Conservation (phyloP, 306 rosid genomes). For the Astragalus glycyphyllos region DNA sequence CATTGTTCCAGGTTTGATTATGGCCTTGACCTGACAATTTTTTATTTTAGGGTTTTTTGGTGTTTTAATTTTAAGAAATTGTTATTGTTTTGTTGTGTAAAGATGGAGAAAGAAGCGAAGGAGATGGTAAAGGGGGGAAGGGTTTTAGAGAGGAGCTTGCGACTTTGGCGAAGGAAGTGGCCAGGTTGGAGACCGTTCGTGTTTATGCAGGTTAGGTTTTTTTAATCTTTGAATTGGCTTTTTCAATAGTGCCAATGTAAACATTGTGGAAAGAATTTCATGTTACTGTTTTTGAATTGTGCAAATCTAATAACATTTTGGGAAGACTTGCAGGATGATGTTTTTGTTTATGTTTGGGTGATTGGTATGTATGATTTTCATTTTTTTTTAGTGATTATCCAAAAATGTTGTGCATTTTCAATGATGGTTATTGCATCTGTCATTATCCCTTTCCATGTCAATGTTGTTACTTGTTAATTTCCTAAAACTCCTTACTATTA, state of each 20-base stretch:
- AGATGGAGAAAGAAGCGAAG: constrained; percentile 56
- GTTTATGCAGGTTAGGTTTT: constrained; percentile 69
- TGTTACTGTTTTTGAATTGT: constrained; percentile 4
- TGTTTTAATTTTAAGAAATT: constrained; percentile 33
- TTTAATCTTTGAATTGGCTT: neutral
- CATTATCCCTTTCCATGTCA: neutral
- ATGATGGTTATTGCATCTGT: constrained; percentile 5
- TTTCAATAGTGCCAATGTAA: constrained; percentile 23
- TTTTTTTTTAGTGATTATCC: neutral
- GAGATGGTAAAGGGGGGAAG: constrained; percentile 52
- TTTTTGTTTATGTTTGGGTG: constrained; percentile 4
- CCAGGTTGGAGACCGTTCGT: constrained; percentile 83
- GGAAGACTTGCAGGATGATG: constrained; percentile 3
- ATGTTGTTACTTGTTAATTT: constrained; percentile 16
- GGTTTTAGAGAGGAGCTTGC: constrained; percentile 82
- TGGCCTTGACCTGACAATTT: neutral
- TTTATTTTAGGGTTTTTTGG: constrained; percentile 8
- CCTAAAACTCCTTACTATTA: neutral
- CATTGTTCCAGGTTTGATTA: constrained; percentile 49
- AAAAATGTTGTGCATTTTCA: neutral
- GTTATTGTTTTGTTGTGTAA: constrained; percentile 33
- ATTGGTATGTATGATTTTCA: constrained; percentile 8
- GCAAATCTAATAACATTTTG: constrained; percentile 16
- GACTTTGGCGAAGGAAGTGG: constrained; percentile 90
- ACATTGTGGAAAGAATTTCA: neutral